These are phyloP conservation scores for Syzygium syzygioides DNA, from an alignment of 441 rosid species.

Conservation along the genomic window DNA sequence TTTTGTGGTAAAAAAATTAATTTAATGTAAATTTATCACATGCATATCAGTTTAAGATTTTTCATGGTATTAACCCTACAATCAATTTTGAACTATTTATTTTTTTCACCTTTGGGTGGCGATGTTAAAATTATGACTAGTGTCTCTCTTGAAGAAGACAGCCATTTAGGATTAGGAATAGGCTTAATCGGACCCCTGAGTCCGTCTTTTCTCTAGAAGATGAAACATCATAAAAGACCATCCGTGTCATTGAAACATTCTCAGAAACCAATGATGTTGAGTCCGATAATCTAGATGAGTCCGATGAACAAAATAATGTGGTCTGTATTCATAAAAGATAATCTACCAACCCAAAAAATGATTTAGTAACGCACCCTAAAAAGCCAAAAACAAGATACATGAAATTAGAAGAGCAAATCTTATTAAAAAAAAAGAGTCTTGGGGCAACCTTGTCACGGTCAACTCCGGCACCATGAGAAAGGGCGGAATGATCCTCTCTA, in stretches of 20 bases:
- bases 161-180: no score
- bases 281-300: fast-evolving
- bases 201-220: neutral
- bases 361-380: fast-evolving
- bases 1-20: no score
- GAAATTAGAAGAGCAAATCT: no score
- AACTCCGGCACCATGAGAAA: neutral
- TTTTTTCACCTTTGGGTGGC: neutral
- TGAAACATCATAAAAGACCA: neutral
- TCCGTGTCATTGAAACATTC: neutral
- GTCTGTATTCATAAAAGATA: neutral
- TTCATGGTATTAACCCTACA: no score
- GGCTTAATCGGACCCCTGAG: neutral
- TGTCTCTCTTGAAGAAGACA: neutral
- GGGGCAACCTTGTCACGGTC: no score
- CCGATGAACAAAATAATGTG: neutral
- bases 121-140: neutral
- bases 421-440: no score
- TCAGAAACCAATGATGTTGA: neutral
- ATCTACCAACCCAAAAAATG: neutral
- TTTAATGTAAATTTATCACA: no score
- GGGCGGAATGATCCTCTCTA: neutral
- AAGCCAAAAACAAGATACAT: neutral
- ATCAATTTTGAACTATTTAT: neutral
- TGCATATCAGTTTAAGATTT: no score